A percentile compares a stretch with the other conserved stretches of the same genome.
These are phyloP conservation scores for Fragilaria crotonensis DNA, from an alignment of 108 stramenopile genomes.

Conservation along the genomic window DNA sequence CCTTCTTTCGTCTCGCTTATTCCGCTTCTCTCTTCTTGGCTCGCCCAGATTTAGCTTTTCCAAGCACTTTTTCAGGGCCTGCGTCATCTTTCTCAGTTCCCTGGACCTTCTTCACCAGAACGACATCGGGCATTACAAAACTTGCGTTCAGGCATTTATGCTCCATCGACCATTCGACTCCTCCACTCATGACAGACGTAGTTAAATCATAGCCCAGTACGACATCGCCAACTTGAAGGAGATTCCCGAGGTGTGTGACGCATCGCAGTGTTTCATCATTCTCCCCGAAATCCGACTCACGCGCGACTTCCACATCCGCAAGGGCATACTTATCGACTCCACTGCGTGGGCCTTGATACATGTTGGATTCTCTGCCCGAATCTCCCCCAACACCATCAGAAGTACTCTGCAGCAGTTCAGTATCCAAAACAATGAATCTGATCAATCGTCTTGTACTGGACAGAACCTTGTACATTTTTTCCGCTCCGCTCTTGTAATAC, in stretches of 20 bases:
- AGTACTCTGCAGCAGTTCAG: conserved; percentile 47
- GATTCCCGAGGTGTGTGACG: conserved; percentile 90
- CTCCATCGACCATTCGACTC: conserved; percentile 42
- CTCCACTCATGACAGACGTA: conserved; percentile 40
- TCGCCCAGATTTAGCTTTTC: conserved; percentile 29
- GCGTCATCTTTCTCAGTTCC: conserved; percentile 17
- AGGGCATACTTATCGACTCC: conserved; percentile 59
- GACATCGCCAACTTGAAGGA: conserved; percentile 88
- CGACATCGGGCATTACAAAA: conserved; percentile 86
- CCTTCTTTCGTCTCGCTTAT: conserved; percentile 68
- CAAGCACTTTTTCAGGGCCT: not conserved
- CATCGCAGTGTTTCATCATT: conserved; percentile 83
- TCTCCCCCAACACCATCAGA: conserved; percentile 10
- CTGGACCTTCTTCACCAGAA: conserved; percentile 91
- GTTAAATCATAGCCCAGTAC: conserved; percentile 94
- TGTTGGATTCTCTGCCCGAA: not conserved
- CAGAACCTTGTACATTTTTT: conserved; percentile 57
- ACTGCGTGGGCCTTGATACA: conserved; percentile 31
- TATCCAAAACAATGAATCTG: conserved; percentile 89
- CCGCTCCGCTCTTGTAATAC: conserved; percentile 68
- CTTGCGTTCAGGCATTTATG: conserved; percentile 30
- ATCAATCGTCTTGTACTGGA: conserved; percentile 62
- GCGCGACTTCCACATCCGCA: conserved; percentile 90
- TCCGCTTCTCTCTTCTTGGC: conserved; percentile 48
- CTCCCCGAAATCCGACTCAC: conserved; percentile 84